Conservation (phyloP, 805 yeast genomes). For the Zygosaccharomyces bisporus region DNA sequence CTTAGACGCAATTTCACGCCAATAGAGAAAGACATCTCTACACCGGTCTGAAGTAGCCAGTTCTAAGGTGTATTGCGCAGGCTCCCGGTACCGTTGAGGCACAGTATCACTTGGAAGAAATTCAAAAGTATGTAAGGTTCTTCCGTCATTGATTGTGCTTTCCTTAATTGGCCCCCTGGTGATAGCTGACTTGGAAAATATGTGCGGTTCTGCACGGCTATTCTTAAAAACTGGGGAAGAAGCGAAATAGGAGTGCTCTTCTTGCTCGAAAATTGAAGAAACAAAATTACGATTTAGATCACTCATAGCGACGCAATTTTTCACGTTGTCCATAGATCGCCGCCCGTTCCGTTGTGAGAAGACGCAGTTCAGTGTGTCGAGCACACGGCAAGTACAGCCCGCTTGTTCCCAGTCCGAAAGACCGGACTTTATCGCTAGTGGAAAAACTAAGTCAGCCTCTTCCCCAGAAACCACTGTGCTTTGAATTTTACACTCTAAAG, state of each 20-base stretch:
- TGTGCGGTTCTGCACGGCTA: constrained; percentile 13
- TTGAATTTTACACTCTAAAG: constrained; percentile 42
- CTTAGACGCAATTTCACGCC: constrained; percentile 34
- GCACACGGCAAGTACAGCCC: constrained; percentile 22
- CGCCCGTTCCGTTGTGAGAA: constrained; percentile 18
- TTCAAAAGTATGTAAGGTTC: constrained; percentile 17
- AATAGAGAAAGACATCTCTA: constrained; percentile 30
- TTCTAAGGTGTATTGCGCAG: constrained; percentile 15
- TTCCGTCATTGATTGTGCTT: background rate
- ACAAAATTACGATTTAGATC: constrained; percentile 25
- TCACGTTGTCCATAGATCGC: constrained; percentile 23
- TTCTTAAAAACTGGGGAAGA: constrained; percentile 14
- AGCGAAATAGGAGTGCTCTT: constrained; percentile 23
- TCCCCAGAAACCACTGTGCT: constrained; percentile 45
- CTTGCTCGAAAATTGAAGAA: constrained; percentile 19
- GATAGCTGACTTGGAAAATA: constrained; percentile 23
- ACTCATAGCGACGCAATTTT: constrained; percentile 21
- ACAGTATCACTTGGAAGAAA: constrained; percentile 32
- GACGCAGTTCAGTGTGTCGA: constrained; percentile 27
- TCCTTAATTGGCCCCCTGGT: constrained; percentile 12
- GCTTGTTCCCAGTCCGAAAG: constrained; percentile 31
- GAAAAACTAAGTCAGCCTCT: constrained; percentile 53
- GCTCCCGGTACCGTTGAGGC: constrained; percentile 18
- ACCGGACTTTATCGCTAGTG: constrained; percentile 39
- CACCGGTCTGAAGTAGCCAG: constrained; percentile 28